Conservation (phyloP, 2,329 filamentous ascomycete genomes). For the Aurifilum marmelostoma region DNA sequence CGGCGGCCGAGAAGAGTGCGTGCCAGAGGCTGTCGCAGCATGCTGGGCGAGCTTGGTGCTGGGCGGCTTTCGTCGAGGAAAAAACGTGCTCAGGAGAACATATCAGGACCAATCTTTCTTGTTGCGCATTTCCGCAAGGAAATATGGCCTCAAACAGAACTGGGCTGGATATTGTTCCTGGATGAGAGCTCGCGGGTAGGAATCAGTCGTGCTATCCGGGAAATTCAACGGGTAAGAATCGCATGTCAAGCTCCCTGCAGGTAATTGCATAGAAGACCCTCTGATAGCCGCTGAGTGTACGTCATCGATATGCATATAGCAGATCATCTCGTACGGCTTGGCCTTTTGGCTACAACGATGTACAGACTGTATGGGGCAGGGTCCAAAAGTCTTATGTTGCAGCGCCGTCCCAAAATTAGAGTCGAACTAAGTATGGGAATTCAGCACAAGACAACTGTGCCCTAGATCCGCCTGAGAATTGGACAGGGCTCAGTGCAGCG, state of each 20-base stretch:
- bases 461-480: neutral
- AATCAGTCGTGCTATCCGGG: neutral
- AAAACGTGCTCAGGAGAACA: neutral
- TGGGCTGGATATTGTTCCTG: neutral
- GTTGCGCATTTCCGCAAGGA: neutral
- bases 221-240: neutral
- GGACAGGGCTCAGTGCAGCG: neutral
- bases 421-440: neutral
- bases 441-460: neutral
- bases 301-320: constrained; percentile 9
- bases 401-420: neutral
- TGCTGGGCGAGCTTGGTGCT: constrained; percentile 27
- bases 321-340: neutral
- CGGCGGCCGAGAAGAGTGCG: constrained; percentile 33
- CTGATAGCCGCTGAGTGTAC: neutral
- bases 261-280: neutral
- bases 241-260: neutral
- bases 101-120: neutral
- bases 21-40: constrained; percentile 37
- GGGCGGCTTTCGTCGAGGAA: neutral
- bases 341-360: neutral
- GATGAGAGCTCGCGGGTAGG: neutral
- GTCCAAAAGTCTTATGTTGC: neutral
- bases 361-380: too few relatives aligned
- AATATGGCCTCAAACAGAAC: neutral